Evolutionary conservation across 371 early-diverging fungal genomes (phyloP).

Genomic region (Choanephora cucurbitarum): DNA sequence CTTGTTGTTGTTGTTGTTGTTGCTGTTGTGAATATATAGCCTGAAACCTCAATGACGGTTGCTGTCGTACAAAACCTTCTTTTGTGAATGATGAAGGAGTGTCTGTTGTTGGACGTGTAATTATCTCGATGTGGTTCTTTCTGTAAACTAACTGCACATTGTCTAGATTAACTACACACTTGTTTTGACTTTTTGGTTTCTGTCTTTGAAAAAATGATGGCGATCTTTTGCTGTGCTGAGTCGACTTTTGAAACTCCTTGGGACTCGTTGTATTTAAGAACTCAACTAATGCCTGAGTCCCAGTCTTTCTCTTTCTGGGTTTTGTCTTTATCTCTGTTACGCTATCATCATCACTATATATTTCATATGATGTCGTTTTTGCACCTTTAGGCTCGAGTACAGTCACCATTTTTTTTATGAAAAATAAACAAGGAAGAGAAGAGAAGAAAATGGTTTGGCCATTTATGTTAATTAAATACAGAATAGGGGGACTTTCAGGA

Average conservation of each 20-base stretch:
- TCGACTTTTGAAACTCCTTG: constrained; percentile 28
- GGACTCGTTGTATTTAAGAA: constrained; percentile 40
- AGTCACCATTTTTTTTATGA: constrained; percentile 3
- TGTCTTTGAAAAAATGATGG: constrained; percentile 22
- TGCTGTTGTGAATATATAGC: not conserved
- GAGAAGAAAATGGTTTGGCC: not conserved
- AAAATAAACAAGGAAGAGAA: constrained; percentile 7
- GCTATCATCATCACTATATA: constrained; percentile 17
- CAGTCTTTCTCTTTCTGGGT: constrained; percentile 27
- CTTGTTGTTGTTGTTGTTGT: not conserved
- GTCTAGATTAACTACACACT: too few species aligned
- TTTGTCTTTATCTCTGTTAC: constrained; percentile 8
- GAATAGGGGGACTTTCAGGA: too few species aligned
- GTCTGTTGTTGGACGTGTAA: constrained; percentile 7
- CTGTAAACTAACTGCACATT: not conserved
- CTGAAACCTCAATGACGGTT: not conserved
- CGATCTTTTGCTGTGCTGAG: constrained; percentile 11
- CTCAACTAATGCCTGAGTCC: constrained; percentile 38
- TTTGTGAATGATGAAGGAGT: not conserved
- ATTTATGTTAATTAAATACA: too few species aligned
- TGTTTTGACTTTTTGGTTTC: constrained; percentile 5
- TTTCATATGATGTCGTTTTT: constrained; percentile 16
- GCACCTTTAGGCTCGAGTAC: constrained; percentile 40
- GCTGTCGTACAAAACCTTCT: not conserved
- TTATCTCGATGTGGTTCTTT: constrained; percentile 31